Percentiles rank a stretch among this genome's conserved stretches.
These are phyloP conservation scores for Fusarium staphyleae DNA, from an alignment of 2,329 filamentous ascomycete species.

Conservation along the genomic window DNA sequence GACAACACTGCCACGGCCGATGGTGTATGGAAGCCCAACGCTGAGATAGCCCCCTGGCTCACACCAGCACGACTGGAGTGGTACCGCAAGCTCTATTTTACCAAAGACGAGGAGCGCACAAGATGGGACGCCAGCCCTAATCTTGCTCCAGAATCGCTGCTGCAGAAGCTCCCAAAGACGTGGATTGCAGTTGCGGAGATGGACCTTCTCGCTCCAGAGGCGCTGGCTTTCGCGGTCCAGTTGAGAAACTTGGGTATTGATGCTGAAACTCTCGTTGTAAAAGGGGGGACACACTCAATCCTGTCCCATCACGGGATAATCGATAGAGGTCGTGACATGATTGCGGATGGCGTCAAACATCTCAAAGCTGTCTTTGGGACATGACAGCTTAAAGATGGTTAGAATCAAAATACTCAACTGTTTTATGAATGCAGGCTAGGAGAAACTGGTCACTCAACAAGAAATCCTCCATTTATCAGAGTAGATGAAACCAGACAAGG, in stretches of 20 bases:
- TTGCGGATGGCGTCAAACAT: slow-evolving; percentile 33
- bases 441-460: too few relatives aligned
- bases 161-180: slow-evolving; percentile 41
- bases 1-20: slow-evolving; percentile 45
- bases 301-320: slow-evolving; percentile 39
- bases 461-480: too few relatives aligned
- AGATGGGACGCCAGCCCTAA: slow-evolving; percentile 47
- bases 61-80: slow-evolving; percentile 46
- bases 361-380: slow-evolving; percentile 31
- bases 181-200: slow-evolving; percentile 45
- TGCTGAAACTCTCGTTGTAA: slow-evolving; percentile 25
- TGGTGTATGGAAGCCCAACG: slow-evolving; percentile 37
- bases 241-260: slow-evolving; percentile 34
- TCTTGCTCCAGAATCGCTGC: slow-evolving; percentile 34
- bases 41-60: slow-evolving; percentile 44
- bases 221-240: slow-evolving; percentile 39
- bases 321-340: slow-evolving; percentile 34
- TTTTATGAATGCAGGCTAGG: too few relatives aligned
- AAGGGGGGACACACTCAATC: slow-evolving; percentile 40
- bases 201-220: slow-evolving; percentile 46
- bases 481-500: too few relatives aligned
- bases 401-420: too few relatives aligned
- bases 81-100: slow-evolving; percentile 48
- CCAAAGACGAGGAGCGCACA: slow-evolving; percentile 31
- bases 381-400: background rate